phyloP scores from a whole-genome alignment of 208 protist species.

The Leishmania lainsoni region DNA sequence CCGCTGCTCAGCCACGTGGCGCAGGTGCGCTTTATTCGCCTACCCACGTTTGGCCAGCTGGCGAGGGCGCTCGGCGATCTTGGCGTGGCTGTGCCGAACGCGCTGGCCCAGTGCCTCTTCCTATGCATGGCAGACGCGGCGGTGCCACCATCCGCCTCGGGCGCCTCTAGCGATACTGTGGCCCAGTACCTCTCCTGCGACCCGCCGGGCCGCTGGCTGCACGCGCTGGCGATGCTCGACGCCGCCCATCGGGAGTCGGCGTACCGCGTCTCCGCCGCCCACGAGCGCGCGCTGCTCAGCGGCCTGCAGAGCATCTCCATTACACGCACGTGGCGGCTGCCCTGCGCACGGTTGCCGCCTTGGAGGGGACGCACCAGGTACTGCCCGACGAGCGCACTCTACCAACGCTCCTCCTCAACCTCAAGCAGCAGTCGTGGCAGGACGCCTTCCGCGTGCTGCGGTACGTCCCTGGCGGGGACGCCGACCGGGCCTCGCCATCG shows the following conservation, averaged over 20 bases:
- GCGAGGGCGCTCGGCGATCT: constrained; percentile 33
- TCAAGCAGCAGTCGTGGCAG: constrained; percentile 70
- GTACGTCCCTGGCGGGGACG: constrained; percentile 22
- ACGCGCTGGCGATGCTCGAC: constrained; percentile 47
- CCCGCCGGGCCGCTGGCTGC: constrained; percentile 43
- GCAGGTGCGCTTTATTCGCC: constrained; percentile 58
- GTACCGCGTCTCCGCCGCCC: constrained; percentile 55
- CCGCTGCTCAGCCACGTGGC: constrained; percentile 62
- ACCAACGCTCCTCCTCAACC: constrained; percentile 60
- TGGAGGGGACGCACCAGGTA: constrained; percentile 32
- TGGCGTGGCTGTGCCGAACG: constrained; percentile 42
- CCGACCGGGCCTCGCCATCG: constrained; percentile 15
- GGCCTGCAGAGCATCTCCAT: constrained; percentile 77
- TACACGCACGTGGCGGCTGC: constrained; percentile 54
- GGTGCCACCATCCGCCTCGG: neutral
- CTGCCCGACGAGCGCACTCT: constrained; percentile 54
- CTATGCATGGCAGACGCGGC: constrained; percentile 51
- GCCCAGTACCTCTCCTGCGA: constrained; percentile 24
- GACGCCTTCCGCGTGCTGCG: constrained; percentile 68
- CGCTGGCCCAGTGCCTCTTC: constrained; percentile 72
- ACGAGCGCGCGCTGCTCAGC: constrained; percentile 61
- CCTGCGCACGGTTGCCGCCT: constrained; percentile 39
- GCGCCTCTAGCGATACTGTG: neutral
- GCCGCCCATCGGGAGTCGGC: constrained; percentile 15
- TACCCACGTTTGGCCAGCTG: constrained; percentile 43